phyloP scores from a whole-genome alignment of 495 filamentous ascomycete genomes.

The Penicillium parvum region DNA sequence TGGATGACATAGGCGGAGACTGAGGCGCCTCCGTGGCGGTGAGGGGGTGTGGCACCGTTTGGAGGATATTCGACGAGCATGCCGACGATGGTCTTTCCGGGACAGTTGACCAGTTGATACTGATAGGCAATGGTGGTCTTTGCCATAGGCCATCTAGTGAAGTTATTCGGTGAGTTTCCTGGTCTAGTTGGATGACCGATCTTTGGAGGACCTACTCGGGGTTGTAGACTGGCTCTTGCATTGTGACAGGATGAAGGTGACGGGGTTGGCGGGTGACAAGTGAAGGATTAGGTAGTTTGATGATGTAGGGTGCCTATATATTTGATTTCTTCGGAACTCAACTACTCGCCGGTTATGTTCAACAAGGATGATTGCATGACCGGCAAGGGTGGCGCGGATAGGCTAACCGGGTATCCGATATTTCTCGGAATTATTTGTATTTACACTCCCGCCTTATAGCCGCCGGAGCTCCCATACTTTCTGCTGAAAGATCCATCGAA shows the following conservation, averaged over 20 bases:
- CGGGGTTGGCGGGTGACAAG: neutral
- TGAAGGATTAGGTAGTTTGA: too few species aligned
- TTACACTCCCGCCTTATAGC: too few species aligned
- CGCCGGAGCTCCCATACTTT: too few species aligned
- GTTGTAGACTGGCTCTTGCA: slow-evolving; percentile 22
- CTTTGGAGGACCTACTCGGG: slow-evolving; percentile 3
- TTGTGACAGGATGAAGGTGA: neutral
- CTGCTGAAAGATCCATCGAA: too few species aligned
- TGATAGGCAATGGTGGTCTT: slow-evolving; percentile 23
- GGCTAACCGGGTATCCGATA: too few species aligned
- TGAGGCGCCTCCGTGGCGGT: slow-evolving; percentile 34
- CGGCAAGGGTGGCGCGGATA: too few species aligned
- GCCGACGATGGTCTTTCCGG: slow-evolving; percentile 32
- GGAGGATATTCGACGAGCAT: slow-evolving; percentile 33
- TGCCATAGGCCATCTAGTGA: slow-evolving; percentile 25
- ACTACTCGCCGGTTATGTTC: too few species aligned
- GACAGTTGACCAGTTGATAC: slow-evolving; percentile 29
- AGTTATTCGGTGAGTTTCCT: neutral
- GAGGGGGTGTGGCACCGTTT: slow-evolving; percentile 37
- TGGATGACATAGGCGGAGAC: slow-evolving; percentile 31
- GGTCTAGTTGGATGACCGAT: neutral
- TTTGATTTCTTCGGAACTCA: too few species aligned
- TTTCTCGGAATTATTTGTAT: too few species aligned
- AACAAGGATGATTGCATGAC: too few species aligned
- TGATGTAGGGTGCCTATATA: too few species aligned